These are phyloP conservation scores for Debaryomyces psychrophilus DNA, from an alignment of 1,139 yeast species.

Conservation along the genomic window DNA sequence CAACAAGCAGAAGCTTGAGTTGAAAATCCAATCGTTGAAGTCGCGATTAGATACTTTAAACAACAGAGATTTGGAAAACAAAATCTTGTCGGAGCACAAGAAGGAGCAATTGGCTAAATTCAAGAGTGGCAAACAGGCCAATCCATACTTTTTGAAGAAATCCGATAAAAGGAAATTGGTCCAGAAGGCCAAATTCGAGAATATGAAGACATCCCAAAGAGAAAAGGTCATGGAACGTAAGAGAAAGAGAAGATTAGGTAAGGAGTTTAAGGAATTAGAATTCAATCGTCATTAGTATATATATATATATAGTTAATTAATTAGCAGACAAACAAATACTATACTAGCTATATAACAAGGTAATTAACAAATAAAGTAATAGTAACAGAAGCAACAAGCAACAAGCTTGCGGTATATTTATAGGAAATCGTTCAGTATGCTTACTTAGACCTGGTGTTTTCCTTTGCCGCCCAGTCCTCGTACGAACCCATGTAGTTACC, in stretches of 20 bases:
- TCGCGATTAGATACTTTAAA: conserved; percentile 78
- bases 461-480: conserved; percentile 77
- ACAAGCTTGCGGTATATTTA: neutral
- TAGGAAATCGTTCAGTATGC: neutral
- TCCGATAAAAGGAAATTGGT: conserved; percentile 82
- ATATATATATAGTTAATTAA: conserved; percentile 4
- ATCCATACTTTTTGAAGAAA: conserved; percentile 68
- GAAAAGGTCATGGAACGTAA: conserved; percentile 90
- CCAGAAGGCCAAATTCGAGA: conserved; percentile 85
- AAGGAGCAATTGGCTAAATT: conserved; percentile 47
- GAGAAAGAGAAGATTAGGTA: conserved; percentile 90
- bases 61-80: conserved; percentile 73
- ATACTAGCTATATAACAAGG: conserved; percentile 8
- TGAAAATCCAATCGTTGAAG: conserved; percentile 60
- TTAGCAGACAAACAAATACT: conserved; percentile 8
- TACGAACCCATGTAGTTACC: conserved; percentile 83
- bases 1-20: conserved; percentile 59
- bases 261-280: conserved; percentile 83
- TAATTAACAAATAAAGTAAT: conserved; percentile 4
- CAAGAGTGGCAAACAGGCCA: conserved; percentile 52
- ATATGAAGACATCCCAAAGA: conserved; percentile 80
- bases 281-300: conserved; percentile 14
- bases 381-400: neutral
- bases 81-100: conserved; percentile 60
- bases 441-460: conserved; percentile 20